phyloP scores from a whole-genome alignment of 2,329 filamentous ascomycete species.

The Juglanconis oblonga region DNA sequence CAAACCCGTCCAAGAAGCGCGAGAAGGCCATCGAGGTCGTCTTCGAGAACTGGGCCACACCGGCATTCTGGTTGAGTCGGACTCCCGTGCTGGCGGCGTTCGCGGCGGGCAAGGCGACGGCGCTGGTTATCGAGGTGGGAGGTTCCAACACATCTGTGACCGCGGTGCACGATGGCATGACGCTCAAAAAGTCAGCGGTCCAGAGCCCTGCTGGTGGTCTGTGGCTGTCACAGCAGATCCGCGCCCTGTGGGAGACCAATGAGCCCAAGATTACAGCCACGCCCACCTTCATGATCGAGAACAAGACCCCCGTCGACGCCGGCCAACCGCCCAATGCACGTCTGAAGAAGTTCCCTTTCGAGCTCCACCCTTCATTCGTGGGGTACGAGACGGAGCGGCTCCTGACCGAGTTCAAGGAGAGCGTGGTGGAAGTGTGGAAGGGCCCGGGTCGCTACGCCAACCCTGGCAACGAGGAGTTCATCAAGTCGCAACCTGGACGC shows the following conservation, averaged over 20 bases:
- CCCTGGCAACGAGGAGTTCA: constrained; percentile 73
- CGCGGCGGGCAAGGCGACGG: constrained; percentile 87
- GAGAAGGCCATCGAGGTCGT: constrained; percentile 95
- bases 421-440: constrained; percentile 89
- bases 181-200: constrained; percentile 85
- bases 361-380: constrained; percentile 69
- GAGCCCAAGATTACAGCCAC: constrained; percentile 70
- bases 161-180: constrained; percentile 90
- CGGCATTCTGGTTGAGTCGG: constrained; percentile 89
- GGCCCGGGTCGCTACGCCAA: constrained; percentile 67
- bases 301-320: constrained; percentile 86
- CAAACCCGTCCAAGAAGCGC: constrained; percentile 82
- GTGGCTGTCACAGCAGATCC: constrained; percentile 86
- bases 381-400: constrained; percentile 87
- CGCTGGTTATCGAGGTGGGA: constrained; percentile 87
- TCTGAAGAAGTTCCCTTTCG: constrained; percentile 65
- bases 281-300: constrained; percentile 83
- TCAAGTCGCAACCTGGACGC: constrained; percentile 70
- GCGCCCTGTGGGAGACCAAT: constrained; percentile 70
- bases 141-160: constrained; percentile 86
- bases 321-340: constrained; percentile 74
- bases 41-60: constrained; percentile 95
- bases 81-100: constrained; percentile 89
- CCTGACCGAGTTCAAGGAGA: constrained; percentile 95
- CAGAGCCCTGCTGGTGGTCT: constrained; percentile 83